Conservation (phyloP, 371 early-diverging fungal genomes). For the Mucor lusitanicus region DNA sequence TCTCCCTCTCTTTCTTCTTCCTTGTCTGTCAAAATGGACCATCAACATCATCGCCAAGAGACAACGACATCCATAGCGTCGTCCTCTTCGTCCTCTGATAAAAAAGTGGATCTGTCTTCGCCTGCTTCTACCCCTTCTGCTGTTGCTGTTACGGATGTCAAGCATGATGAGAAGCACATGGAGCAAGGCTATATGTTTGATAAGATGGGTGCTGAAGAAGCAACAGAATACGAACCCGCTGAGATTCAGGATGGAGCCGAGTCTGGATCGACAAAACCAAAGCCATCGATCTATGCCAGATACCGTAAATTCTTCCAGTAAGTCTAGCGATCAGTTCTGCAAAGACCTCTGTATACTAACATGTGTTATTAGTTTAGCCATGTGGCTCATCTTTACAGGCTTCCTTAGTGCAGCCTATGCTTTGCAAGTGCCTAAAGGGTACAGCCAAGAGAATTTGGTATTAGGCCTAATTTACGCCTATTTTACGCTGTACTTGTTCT, state of each 20-base stretch:
- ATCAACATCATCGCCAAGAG: neutral
- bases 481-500: conserved; percentile 31
- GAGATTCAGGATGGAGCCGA: neutral
- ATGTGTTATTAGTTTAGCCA: neutral
- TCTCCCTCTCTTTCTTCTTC: neutral
- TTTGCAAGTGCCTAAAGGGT: conserved; percentile 36
- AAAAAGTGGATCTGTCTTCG: neutral
- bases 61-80: neutral
- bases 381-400: conserved; percentile 30
- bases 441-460: conserved; percentile 29
- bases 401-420: conserved; percentile 26
- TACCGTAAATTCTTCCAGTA: neutral
- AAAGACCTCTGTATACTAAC: neutral
- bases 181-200: neutral
- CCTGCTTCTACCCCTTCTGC: neutral
- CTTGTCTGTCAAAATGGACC: neutral
- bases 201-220: neutral
- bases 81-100: neutral
- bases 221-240: neutral
- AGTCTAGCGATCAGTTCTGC: neutral
- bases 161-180: neutral
- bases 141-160: neutral
- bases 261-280: neutral
- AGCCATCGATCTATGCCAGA: neutral
- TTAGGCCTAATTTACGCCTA: conserved; percentile 35